Base-by-base conservation (phyloP, 768 basidiomycete genomes). In the Zangia roseola region DNA sequence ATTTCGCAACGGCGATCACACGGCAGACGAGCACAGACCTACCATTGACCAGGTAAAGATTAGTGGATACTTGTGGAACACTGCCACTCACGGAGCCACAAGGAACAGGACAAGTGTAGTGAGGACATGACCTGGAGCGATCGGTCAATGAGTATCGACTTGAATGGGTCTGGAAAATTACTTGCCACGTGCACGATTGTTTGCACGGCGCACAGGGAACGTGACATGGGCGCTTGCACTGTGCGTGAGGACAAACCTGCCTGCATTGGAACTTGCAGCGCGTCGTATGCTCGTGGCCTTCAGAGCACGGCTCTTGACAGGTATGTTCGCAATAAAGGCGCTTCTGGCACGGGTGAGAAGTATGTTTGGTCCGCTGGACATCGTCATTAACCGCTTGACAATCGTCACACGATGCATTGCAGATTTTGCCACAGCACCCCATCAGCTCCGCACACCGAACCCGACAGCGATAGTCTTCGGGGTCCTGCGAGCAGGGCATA, bases 1-100 rank as follows among this genome's bases (percentile, higher is more conserved):
- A 70, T 70, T 13, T 64, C 54, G 48, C 86, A 88, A 0, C 72
- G 75, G 39, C 62, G 45, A 50, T 88, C 80, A 53, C 86, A 87
- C 2, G 86, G 86, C 2, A 85, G 61, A 4, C 84, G 75, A 4
- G 78, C 70, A 60, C 87, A 89, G 19, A 83, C 72, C 85, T 86
- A 40, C 5, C 17, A 5, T 43, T 23, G 24, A 25, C 33, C 41
- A 35, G 4, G 35, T 47, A 10, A 31, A 53, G 25, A 35, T 44
- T 31, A 52, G 6, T 14, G 5, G 24, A 23, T 8, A 28, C 14
- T 6, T 26, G 8, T n/a, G 10, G 3, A 20, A 43, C 17, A 20
- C 2, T 25, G 2, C 24, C 10, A 71, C 83, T 68, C 49, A 86
- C 85, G 5, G 84, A 84, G 13, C 85, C 84, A 57, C 86, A 88